Evolutionary conservation across 176 grass and related monocot species (phyloP), one percentile per base, ranked within the genome.

Genomic region (Tillandsia leiboldiana): DNA sequence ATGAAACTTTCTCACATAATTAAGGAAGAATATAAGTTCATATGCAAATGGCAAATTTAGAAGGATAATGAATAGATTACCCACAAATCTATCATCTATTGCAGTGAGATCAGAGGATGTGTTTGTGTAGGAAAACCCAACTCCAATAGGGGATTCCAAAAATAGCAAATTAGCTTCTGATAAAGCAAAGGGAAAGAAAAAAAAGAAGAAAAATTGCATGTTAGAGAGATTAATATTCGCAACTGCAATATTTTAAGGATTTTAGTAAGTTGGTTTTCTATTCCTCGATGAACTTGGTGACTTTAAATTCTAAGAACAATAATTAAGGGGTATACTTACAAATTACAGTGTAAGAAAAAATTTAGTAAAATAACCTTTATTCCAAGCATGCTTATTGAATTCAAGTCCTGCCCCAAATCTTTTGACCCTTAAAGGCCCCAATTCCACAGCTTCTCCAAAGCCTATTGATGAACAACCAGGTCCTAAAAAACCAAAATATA

Each of bases 51-150:
- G 3, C 7, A 10, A 75, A 24, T 3, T 1, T 14, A 15, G 62
- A 72, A 58, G 6, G 54, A 50, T 23, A 22, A 65, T 73, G 18
- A 14, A 49, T 66, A 2, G 14, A 65, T 76, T 91, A 96, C 91
- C 87, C 53, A 88, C 85, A 24, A 91, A 88, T 28, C 68, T 53
- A 61, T 88, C 91, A 14, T 96, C 78, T 47, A 91, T 24, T 14
- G 54, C 83, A 59, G 65, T 50, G 48, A 91, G 80, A 53, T 91
- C 87, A 69, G 82, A 91, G 48, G 87, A 86, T 3, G 79, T 91
- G 65, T 96, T 96, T 53, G 87, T 88, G 71, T 96, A 96, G 48
- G 87, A 96, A 74, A 91, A 96, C 68, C 91, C 87, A 57, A 91
- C 82, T 22, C 91, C 91, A 64, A 74, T 65, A 47, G 87, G 91